Percentiles rank a stretch among this genome's conserved stretches.
Evolutionary conservation across 768 basidiomycete genomes (phyloP).

Genomic region (Mycena pura): DNA sequence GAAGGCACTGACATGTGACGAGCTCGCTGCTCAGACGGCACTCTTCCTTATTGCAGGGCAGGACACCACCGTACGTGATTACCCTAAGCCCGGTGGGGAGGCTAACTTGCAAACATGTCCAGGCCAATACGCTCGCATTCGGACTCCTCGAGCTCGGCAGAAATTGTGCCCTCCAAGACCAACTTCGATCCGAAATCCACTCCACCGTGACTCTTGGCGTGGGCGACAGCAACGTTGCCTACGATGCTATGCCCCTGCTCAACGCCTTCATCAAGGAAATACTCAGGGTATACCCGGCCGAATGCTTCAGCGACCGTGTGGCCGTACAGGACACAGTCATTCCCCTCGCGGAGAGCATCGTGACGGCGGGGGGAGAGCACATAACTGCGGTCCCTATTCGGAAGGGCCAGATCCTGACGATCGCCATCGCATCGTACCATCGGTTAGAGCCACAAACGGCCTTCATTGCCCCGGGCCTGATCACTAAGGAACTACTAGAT

Average conservation of each 20-base stretch:
- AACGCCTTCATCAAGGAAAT: slow-evolving; percentile 28
- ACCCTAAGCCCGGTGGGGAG: no score
- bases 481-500: no score
- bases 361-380: neutral
- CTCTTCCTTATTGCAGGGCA: slow-evolving; percentile 17
- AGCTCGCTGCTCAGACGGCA: slow-evolving; percentile 8
- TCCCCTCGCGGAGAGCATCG: neutral
- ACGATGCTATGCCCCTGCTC: slow-evolving; percentile 13
- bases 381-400: slow-evolving; percentile 2
- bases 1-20: slow-evolving; percentile 9
- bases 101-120: neutral
- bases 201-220: neutral
- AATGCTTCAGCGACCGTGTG: neutral
- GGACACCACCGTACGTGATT: slow-evolving; percentile 11
- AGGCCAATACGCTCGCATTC: slow-evolving; percentile 17
- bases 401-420: slow-evolving; percentile 11
- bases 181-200: slow-evolving; percentile 9
- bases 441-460: no score
- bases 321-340: neutral
- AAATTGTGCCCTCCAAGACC: slow-evolving; percentile 10
- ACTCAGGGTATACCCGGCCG: slow-evolving; percentile 17
- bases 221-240: neutral
- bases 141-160: slow-evolving; percentile 9
- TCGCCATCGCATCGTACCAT: slow-evolving; percentile 10
- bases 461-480: no score